Evolutionary conservation across 2,329 filamentous ascomycete genomes (phyloP).

Genomic region (Hymenoscyphus salicellus): DNA sequence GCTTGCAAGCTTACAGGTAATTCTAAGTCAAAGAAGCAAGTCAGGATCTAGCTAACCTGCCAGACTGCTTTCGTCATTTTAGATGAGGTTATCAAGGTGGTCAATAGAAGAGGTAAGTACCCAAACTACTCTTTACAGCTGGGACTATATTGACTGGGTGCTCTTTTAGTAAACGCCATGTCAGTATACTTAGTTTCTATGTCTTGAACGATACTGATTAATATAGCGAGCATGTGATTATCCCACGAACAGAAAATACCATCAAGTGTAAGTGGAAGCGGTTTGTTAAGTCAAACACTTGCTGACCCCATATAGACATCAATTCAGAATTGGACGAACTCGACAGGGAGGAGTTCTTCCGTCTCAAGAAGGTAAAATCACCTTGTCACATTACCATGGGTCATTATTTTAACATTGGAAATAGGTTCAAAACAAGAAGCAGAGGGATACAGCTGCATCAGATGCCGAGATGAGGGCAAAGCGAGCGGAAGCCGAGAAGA

Average conservation of each 20-base stretch:
- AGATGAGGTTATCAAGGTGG: constrained; percentile 98
- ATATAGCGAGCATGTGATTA: constrained; percentile 82
- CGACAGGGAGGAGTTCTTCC: constrained; percentile 96
- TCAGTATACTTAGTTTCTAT: constrained; percentile 44
- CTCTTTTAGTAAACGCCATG: constrained; percentile 79
- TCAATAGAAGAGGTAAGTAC: constrained; percentile 80
- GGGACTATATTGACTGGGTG: constrained; percentile 27
- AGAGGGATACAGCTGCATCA: constrained; percentile 67
- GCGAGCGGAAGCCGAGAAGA: constrained; percentile 52
- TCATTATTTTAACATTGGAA: not conserved
- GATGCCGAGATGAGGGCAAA: constrained; percentile 75
- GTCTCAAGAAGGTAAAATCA: constrained; percentile 73
- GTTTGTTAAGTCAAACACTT: not conserved
- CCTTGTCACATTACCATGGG: not conserved
- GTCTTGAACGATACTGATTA: constrained; percentile 17
- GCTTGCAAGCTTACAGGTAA: constrained; percentile 80
- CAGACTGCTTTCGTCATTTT: constrained; percentile 94
- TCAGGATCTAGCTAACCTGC: constrained; percentile 11
- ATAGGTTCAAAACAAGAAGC: constrained; percentile 74
- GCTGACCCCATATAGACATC: constrained; percentile 62
- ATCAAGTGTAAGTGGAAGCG: constrained; percentile 71
- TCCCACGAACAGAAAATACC: constrained; percentile 97
- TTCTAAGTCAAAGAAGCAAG: constrained; percentile 10
- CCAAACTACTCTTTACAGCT: not conserved
- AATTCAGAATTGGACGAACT: constrained; percentile 97